These are phyloP conservation scores for Neofusicoccum umdonicola DNA, from an alignment of 2,329 filamentous ascomycete genomes.

Conservation along the genomic window DNA sequence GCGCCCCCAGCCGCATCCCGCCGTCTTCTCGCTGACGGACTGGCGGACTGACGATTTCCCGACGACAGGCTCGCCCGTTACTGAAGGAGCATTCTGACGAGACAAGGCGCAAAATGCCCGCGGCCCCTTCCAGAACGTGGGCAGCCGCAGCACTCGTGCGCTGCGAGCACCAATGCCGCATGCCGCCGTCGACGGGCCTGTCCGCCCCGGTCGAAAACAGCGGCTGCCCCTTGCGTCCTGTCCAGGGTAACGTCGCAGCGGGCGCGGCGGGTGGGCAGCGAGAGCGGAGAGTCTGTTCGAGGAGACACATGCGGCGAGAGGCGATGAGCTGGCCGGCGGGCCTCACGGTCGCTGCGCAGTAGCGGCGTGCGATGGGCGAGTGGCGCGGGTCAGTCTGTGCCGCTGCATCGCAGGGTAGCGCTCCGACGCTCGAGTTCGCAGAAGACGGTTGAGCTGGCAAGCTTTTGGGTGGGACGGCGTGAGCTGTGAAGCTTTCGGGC, in stretches of 20 bases:
- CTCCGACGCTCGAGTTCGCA: no score
- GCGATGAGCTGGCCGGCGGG: background rate
- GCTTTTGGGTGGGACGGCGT: background rate
- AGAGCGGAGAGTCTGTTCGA: background rate
- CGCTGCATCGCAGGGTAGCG: background rate
- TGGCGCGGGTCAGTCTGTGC: background rate
- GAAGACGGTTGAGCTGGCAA: background rate
- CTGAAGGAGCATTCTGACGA: background rate
- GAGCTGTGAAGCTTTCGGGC: background rate
- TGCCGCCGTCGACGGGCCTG: background rate
- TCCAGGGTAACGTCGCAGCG: slow-evolving; percentile 7
- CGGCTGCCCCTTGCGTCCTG: background rate
- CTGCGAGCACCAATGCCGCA: background rate
- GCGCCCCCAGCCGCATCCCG: background rate
- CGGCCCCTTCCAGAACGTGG: slow-evolving; percentile 11
- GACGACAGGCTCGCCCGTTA: background rate
- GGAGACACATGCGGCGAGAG: background rate
- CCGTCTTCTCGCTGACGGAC: background rate
- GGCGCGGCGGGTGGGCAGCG: background rate
- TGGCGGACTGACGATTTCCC: background rate
- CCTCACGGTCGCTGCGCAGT: no score
- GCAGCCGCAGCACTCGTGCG: background rate
- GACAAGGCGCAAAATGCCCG: background rate
- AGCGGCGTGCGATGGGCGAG: background rate
- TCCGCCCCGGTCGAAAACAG: background rate